Conservation (phyloP, 176 grass and related monocot genomes). For the Oryza brachyantha region DNA sequence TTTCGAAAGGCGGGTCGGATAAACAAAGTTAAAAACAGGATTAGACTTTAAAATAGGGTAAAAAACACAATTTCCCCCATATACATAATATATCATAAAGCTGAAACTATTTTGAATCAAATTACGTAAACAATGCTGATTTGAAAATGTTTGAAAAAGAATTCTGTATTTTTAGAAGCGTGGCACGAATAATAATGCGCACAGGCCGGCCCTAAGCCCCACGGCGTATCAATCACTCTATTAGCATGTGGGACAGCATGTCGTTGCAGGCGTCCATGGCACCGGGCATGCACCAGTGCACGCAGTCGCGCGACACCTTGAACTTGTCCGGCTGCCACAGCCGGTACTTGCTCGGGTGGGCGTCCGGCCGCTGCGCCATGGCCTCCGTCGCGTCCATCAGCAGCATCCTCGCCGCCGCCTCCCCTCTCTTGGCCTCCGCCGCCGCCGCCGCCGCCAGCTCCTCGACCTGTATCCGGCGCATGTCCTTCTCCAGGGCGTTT, state of each 20-base stretch:
- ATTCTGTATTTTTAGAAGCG: too few relatives aligned
- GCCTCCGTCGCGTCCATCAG: conserved; percentile 63
- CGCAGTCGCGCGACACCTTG: conserved; percentile 39
- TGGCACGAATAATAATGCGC: too few relatives aligned
- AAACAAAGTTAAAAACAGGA: too few relatives aligned
- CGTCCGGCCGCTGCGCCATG: conserved; percentile 50
- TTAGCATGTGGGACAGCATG: conserved; percentile 45
- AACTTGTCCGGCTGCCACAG: background rate
- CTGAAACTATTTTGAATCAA: too few relatives aligned
- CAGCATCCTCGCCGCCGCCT: background rate
- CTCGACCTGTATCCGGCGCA: conserved; percentile 46
- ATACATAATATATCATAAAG: too few relatives aligned
- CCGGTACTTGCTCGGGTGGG: conserved; percentile 64
- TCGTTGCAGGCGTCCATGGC: conserved; percentile 60
- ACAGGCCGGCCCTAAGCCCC: too few relatives aligned
- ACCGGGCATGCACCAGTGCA: conserved; percentile 66
- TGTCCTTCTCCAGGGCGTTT: conserved; percentile 35
- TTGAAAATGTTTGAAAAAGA: too few relatives aligned
- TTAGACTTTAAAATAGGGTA: too few relatives aligned
- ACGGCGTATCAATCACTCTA: background rate
- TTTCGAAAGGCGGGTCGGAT: too few relatives aligned
- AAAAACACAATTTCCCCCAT: too few relatives aligned
- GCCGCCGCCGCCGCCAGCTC: conserved; percentile 31
- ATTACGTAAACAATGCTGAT: too few relatives aligned
- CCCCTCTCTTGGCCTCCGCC: conserved; percentile 12